phyloP scores from a whole-genome alignment of 164 flowering plant species.

The Nelumbo lutea region DNA sequence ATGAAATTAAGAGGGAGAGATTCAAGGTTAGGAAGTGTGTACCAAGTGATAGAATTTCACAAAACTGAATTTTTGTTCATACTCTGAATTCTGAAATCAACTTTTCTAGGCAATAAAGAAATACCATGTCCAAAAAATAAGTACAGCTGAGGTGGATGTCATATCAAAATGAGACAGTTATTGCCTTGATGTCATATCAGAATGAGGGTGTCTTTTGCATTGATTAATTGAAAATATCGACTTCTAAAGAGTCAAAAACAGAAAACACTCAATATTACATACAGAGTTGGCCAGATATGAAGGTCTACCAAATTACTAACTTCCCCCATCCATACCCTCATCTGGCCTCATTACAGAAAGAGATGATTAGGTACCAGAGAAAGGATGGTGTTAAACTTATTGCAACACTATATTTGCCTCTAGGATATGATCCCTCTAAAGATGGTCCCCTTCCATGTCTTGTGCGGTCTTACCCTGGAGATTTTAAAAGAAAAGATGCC shows the following conservation, averaged over 20 bases:
- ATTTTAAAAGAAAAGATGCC: slow-evolving; percentile 97
- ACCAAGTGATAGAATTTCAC: too few species aligned
- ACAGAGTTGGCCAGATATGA: slow-evolving; percentile 74
- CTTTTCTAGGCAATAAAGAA: too few species aligned
- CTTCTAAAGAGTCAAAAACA: slow-evolving; percentile 5
- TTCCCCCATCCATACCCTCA: slow-evolving; percentile 98
- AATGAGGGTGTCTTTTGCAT: slow-evolving; percentile 27
- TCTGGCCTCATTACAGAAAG: slow-evolving; percentile 78
- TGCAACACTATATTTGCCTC: slow-evolving; percentile 91
- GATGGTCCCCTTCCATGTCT: slow-evolving; percentile 99
- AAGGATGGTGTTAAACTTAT: slow-evolving; percentile 97
- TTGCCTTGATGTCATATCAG: slow-evolving; percentile 91
- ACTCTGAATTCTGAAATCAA: too few species aligned
- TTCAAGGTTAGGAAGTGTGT: too few species aligned
- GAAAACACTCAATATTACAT: slow-evolving; percentile 74
- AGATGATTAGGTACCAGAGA: slow-evolving; percentile 89
- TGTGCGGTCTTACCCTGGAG: slow-evolving; percentile 97
- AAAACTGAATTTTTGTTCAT: too few species aligned
- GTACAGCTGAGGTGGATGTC: too few species aligned
- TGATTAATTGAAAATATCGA: slow-evolving; percentile 65
- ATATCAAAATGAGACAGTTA: slow-evolving; percentile 50
- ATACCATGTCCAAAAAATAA: too few species aligned
- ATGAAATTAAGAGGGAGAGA: too few species aligned
- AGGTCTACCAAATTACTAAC: slow-evolving; percentile 59
- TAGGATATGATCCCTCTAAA: slow-evolving; percentile 72